Evolutionary conservation across 257 asterid species (phyloP), one percentile per base, ranked within the genome.

Genomic region (Asclepias syriaca): DNA sequence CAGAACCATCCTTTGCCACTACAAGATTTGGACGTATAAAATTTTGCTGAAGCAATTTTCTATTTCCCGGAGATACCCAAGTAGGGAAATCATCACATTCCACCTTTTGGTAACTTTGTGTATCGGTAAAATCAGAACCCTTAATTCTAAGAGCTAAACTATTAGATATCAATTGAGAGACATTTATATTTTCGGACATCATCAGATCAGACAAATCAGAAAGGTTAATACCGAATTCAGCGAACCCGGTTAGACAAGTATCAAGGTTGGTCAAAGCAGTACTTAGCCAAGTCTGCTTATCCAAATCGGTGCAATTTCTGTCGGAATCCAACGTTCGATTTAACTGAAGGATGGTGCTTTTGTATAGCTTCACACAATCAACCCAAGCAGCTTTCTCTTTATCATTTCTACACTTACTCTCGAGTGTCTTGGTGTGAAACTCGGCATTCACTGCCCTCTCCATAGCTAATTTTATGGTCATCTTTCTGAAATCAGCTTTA

Each of bases 251-350:
- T 18, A 76, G 84, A 27, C 96, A 92, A 4, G 96, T 92, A 59
- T 92, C 92, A 6, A 89, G 78, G 76, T 88, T 84, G 14, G 96
- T 92, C 45, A 92, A 55, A 2, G 98, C 90, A 14, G 96, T 73
- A 75, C 96, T 92, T 1, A 92, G 83, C 96, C 96, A 92, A 0
- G 96, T 92, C 61, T 89, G 96, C 0, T 77, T 43, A 66, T 91
- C 97, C 29, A 81, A 88, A 10, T 81, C 85, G 11, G 81, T 88
- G 63, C 92, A 83, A 18, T 78, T 83, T 8, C 70, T 61, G 77
- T 4, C 49, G 45, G 87, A 72, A 70, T 87, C 87, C 9, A 81
- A 12, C 0, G 96, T 89, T 66, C 77, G 77, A 83, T 89, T 88
- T 57, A 92, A 92, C 56, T 88, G 90, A 24, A 73, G 75, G 61